These are phyloP conservation scores for Waltiozyma sp. DNA, from an alignment of 1,139 yeast genomes.

Conservation along the genomic window DNA sequence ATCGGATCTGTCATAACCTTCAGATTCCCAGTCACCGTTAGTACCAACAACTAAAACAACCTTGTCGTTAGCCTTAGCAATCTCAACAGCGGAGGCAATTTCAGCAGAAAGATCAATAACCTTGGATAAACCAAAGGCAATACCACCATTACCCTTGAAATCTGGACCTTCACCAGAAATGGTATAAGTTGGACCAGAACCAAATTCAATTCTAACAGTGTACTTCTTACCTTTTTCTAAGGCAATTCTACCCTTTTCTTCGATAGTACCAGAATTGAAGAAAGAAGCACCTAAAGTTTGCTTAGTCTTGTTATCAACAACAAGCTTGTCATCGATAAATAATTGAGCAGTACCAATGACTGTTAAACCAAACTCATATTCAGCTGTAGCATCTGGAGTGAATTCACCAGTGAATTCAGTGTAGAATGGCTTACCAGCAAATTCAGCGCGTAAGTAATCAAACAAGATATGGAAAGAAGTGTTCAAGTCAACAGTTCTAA, in stretches of 20 bases:
- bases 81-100: conserved; percentile 28
- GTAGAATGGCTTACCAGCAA: conserved; percentile 25
- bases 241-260: conserved; percentile 28
- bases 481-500: conserved; percentile 27
- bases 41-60: conserved; percentile 36
- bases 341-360: conserved; percentile 44
- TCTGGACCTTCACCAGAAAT: conserved; percentile 18
- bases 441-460: conserved; percentile 32
- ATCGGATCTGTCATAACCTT: conserved; percentile 25
- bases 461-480: conserved; percentile 33
- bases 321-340: conserved; percentile 38
- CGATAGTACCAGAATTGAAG: conserved; percentile 41
- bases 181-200: conserved; percentile 36
- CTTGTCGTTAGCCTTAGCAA: conserved; percentile 37
- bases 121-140: conserved; percentile 24
- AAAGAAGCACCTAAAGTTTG: conserved; percentile 40
- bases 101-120: conserved; percentile 23
- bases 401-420: conserved; percentile 37
- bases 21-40: conserved; percentile 38
- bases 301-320: conserved; percentile 45
- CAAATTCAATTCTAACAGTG: conserved; percentile 37
- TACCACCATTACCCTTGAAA: conserved; percentile 32
- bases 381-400: conserved; percentile 35
- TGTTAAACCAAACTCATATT: conserved; percentile 39
- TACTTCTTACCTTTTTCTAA: conserved; percentile 34